Evolutionary conservation across 306 rosid genomes (phyloP).

Genomic region (Acacia crassicarpa): DNA sequence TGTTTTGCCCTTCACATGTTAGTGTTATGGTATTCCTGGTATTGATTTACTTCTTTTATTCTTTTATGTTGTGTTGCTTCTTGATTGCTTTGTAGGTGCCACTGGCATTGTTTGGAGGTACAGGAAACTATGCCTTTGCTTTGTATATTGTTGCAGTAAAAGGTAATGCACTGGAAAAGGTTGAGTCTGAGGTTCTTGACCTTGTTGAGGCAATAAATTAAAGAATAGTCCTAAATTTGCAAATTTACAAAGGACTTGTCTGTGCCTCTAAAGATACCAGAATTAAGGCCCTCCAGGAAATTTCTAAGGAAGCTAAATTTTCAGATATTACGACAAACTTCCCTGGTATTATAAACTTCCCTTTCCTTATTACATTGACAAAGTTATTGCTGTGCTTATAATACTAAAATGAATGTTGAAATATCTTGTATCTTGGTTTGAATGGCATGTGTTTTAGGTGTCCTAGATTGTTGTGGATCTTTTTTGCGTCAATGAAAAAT

Average conservation of each 20-base stretch:
- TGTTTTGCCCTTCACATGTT: background rate
- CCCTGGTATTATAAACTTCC: constrained; percentile 57
- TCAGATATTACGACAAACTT: constrained; percentile 74
- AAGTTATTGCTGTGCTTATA: constrained; percentile 9
- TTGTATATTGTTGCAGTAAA: constrained; percentile 78
- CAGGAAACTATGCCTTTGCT: constrained; percentile 96
- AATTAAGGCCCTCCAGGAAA: constrained; percentile 57
- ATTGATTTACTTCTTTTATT: background rate
- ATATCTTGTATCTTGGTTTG: background rate
- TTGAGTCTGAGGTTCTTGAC: constrained; percentile 69
- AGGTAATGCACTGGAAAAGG: constrained; percentile 66
- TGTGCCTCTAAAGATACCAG: constrained; percentile 56
- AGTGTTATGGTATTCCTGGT: background rate
- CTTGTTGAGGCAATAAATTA: constrained; percentile 59
- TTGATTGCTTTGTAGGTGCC: constrained; percentile 62
- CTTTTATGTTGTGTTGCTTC: constrained; percentile 1
- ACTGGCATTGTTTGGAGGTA: constrained; percentile 79
- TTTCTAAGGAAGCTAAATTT: constrained; percentile 64
- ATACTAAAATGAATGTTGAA: constrained; percentile 11
- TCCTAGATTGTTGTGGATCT: background rate
- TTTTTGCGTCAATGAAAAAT: background rate
- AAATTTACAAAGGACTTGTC: constrained; percentile 66
- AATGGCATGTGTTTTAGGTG: background rate
- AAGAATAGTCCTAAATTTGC: constrained; percentile 57
- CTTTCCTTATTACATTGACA: background rate